Evolutionary conservation across 2,329 filamentous ascomycete species (phyloP).

Genomic region (Penicillium vulpinum): DNA sequence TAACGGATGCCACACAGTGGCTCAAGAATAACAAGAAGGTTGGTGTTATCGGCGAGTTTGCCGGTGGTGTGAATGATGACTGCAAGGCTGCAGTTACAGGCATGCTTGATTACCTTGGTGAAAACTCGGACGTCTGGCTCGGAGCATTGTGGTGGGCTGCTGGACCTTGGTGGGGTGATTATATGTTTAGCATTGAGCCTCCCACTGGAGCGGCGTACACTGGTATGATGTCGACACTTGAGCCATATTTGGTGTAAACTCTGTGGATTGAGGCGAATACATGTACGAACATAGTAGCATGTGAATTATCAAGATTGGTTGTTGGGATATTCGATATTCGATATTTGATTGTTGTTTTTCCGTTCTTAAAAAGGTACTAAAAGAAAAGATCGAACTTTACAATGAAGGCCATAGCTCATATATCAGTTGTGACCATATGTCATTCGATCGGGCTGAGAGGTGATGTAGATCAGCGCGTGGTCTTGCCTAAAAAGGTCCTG

Average conservation of each 20-base stretch:
- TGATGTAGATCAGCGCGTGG: background rate
- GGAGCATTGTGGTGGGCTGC: constrained; percentile 58
- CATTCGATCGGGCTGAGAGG: too few relatives aligned
- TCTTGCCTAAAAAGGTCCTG: background rate
- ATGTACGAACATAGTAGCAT: background rate
- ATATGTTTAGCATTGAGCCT: constrained; percentile 55
- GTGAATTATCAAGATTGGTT: background rate
- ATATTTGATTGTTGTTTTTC: background rate
- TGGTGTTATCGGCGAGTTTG: constrained; percentile 58
- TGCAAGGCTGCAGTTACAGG: constrained; percentile 54
- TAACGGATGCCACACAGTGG: constrained; percentile 55
- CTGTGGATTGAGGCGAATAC: background rate
- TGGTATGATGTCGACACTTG: constrained; percentile 29
- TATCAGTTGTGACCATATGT: background rate
- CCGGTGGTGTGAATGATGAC: constrained; percentile 52
- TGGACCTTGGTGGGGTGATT: constrained; percentile 54
- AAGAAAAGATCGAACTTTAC: background rate
- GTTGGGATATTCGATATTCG: background rate
- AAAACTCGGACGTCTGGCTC: constrained; percentile 55
- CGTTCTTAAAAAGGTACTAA: background rate
- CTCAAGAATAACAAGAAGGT: constrained; percentile 54
- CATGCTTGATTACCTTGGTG: constrained; percentile 50
- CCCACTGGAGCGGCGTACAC: constrained; percentile 46
- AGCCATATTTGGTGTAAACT: constrained; percentile 21
- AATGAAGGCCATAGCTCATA: background rate